Conservation (phyloP, 257 asterid genomes). For the Penstemon eatonii region DNA sequence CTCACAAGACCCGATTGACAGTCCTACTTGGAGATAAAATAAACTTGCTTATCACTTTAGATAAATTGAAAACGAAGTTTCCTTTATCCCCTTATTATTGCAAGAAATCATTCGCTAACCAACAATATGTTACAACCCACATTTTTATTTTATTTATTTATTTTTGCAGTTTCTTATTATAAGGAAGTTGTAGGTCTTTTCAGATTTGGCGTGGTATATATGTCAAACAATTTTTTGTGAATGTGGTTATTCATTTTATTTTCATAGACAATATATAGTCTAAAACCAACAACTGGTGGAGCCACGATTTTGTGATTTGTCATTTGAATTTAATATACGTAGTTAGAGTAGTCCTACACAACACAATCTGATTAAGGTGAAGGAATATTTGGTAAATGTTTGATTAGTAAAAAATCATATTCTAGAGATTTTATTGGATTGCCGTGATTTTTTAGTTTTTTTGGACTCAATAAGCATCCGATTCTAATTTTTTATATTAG, state of each 20-base stretch:
- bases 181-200: slow-evolving; percentile 19
- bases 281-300: background rate
- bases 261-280: slow-evolving; percentile 1
- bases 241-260: slow-evolving; percentile 7
- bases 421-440: background rate
- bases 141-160: background rate
- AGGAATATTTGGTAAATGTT: background rate
- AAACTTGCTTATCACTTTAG: slow-evolving; percentile 10
- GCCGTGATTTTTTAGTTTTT: background rate
- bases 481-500: no score
- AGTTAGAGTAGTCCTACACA: background rate
- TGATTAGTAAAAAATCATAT: background rate
- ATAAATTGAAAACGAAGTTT: slow-evolving; percentile 26
- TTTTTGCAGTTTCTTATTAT: background rate
- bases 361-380: background rate
- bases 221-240: slow-evolving; percentile 26
- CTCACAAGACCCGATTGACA: no score
- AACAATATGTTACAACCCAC: slow-evolving; percentile 19
- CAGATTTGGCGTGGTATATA: slow-evolving; percentile 10
- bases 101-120: slow-evolving; percentile 26
- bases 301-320: background rate
- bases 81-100: slow-evolving; percentile 30
- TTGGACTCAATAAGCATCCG: no score
- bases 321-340: background rate
- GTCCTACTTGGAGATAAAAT: slow-evolving; percentile 31